Evolutionary conservation across 495 filamentous ascomycete species (phyloP).

Genomic region (Wilcoxina mikolae): DNA sequence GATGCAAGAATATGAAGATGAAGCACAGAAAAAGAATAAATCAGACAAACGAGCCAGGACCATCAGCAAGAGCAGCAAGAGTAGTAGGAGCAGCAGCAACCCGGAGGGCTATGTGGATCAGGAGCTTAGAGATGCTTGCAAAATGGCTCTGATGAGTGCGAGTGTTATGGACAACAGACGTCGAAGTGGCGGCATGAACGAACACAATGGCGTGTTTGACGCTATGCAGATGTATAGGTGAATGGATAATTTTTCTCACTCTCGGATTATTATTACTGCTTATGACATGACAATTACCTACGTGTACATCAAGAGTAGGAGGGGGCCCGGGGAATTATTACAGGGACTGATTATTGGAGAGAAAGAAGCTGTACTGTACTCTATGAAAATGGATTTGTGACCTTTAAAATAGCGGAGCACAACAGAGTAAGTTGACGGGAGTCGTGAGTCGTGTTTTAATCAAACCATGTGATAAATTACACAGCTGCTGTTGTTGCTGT

Average conservation of each 20-base stretch:
- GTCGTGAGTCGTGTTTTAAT: no score
- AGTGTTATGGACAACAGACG: neutral
- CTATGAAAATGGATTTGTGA: no score
- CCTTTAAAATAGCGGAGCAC: no score
- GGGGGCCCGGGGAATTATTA: no score
- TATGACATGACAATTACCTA: no score
- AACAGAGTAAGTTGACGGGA: no score
- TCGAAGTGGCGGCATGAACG: neutral
- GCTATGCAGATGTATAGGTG: neutral
- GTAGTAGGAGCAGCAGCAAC: neutral
- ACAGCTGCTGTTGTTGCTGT: no score
- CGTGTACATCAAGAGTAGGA: no score
- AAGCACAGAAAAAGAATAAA: neutral
- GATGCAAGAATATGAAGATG: conserved; percentile 5
- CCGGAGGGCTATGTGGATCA: conserved; percentile 1
- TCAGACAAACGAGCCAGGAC: neutral
- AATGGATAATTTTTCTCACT: neutral
- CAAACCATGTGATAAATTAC: no score
- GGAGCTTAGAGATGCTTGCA: neutral
- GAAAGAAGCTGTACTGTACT: no score
- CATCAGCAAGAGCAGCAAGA: neutral
- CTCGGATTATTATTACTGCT: no score
- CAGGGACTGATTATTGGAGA: no score
- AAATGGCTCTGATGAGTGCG: conserved; percentile 2
- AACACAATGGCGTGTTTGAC: neutral